Conservation (phyloP, 495 filamentous ascomycete species). For the Glonium stellatum region DNA sequence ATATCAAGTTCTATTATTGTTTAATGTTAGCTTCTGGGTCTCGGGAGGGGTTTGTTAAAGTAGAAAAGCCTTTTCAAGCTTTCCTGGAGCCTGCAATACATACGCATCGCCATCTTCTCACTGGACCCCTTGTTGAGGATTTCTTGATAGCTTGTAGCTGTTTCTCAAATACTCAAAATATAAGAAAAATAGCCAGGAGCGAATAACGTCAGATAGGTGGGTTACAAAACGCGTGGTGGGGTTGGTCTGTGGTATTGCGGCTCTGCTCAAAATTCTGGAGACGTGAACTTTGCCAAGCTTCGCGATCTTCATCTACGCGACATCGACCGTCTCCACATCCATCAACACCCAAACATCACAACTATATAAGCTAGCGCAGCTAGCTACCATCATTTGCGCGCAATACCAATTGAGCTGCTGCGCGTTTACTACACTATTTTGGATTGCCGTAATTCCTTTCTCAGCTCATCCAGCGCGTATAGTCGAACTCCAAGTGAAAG, state of each 20-base stretch:
- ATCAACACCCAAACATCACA: neutral
- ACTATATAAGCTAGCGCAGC: neutral
- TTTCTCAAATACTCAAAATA: neutral
- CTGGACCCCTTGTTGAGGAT: constrained; percentile 28
- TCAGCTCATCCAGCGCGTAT: neutral
- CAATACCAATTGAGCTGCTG: neutral
- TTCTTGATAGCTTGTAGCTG: constrained; percentile 28
- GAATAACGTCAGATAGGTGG: neutral
- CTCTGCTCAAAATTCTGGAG: constrained; percentile 3
- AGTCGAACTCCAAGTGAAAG: neutral
- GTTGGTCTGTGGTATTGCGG: constrained; percentile 1
- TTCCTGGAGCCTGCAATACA: constrained; percentile 31
- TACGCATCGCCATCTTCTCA: constrained; percentile 60
- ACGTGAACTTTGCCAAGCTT: constrained; percentile 6
- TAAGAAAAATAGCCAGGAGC: neutral
- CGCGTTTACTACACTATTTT: neutral
- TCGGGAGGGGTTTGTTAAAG: constrained; percentile 2
- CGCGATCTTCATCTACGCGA: constrained; percentile 4
- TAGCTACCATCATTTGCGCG: neutral
- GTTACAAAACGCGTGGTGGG: constrained; percentile 1
- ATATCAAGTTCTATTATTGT: constrained; percentile 58
- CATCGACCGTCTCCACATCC: neutral
- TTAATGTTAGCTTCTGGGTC: constrained; percentile 1
- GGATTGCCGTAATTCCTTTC: neutral
- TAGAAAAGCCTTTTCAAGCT: constrained; percentile 17